phyloP scores from a whole-genome alignment of 139 green algal species.

The Chlamydomonas urium region DNA sequence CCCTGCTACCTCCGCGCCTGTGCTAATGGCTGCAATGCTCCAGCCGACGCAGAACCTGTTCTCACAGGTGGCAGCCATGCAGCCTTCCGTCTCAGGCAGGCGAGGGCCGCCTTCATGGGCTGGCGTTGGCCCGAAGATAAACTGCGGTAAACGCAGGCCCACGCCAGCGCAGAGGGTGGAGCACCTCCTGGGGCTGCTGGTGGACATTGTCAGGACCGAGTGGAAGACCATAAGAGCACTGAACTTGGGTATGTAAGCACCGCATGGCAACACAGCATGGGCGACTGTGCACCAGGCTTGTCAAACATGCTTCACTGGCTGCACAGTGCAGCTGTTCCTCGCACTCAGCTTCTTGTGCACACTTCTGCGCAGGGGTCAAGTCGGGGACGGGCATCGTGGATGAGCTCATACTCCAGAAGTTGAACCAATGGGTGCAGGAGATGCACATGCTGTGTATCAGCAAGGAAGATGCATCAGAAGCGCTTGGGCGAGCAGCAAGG shows the following conservation, averaged over 20 bases:
- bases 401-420: background rate
- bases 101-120: no score
- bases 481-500: background rate
- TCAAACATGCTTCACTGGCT: background rate
- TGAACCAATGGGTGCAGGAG: background rate
- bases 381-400: constrained; percentile 7
- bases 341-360: background rate
- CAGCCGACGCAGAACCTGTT: no score
- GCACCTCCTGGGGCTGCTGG: no score
- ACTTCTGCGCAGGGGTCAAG: background rate
- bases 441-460: constrained; percentile 7
- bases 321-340: background rate
- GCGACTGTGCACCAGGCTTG: background rate
- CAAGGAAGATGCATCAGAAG: background rate
- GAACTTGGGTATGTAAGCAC: background rate
- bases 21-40: no score
- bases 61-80: no score
- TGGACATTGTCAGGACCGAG: background rate
- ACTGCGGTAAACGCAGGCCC: no score
- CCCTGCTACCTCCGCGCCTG: no score
- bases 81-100: no score
- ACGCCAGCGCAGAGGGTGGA: no score
- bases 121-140: no score
- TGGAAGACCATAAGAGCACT: constrained; percentile 6
- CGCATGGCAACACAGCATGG: background rate